These are phyloP conservation scores for Phytophthora hybrid DNA, from an alignment of 352 stramenopile species.

Conservation along the genomic window DNA sequence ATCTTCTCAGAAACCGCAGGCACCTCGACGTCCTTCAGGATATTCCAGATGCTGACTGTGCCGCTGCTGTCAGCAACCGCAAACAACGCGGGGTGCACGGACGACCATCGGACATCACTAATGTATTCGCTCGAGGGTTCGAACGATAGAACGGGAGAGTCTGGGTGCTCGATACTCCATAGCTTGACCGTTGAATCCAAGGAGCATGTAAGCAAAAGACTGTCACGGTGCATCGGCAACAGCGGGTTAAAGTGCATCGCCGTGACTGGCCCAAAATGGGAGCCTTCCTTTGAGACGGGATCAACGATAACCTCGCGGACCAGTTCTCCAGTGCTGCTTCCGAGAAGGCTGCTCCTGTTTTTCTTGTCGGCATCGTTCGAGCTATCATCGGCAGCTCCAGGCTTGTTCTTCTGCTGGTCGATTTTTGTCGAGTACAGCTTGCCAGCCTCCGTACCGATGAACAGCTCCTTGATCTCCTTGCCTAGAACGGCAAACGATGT, in stretches of 20 bases:
- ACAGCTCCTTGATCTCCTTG: slow-evolving; percentile 87
- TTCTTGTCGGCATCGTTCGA: slow-evolving; percentile 53
- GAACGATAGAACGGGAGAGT: slow-evolving; percentile 82
- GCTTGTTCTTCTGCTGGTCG: slow-evolving; percentile 79
- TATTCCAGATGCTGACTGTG: slow-evolving; percentile 84
- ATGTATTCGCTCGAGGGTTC: slow-evolving; percentile 91
- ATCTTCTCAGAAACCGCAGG: slow-evolving; percentile 72
- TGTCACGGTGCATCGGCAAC: slow-evolving; percentile 74
- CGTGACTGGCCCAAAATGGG: slow-evolving; percentile 87
- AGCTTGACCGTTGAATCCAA: slow-evolving; percentile 90
- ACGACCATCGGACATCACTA: slow-evolving; percentile 89
- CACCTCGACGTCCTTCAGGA: slow-evolving; percentile 85
- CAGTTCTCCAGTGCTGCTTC: slow-evolving; percentile 33
- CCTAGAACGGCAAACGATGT: slow-evolving; percentile 85
- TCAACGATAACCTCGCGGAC: slow-evolving; percentile 79
- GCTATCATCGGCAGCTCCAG: slow-evolving; percentile 32
- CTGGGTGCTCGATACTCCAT: slow-evolving; percentile 84
- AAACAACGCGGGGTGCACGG: slow-evolving; percentile 82
- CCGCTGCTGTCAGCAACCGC: slow-evolving; percentile 83
- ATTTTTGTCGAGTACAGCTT: slow-evolving; percentile 84
- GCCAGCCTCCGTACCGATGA: slow-evolving; percentile 85
- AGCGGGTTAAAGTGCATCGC: slow-evolving; percentile 88
- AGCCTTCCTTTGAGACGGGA: slow-evolving; percentile 64
- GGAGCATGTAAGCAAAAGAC: slow-evolving; percentile 82
- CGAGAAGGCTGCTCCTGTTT: slow-evolving; percentile 38